Conservation (phyloP, 495 filamentous ascomycete genomes). For the Lasiosphaeriaceae sp. region DNA sequence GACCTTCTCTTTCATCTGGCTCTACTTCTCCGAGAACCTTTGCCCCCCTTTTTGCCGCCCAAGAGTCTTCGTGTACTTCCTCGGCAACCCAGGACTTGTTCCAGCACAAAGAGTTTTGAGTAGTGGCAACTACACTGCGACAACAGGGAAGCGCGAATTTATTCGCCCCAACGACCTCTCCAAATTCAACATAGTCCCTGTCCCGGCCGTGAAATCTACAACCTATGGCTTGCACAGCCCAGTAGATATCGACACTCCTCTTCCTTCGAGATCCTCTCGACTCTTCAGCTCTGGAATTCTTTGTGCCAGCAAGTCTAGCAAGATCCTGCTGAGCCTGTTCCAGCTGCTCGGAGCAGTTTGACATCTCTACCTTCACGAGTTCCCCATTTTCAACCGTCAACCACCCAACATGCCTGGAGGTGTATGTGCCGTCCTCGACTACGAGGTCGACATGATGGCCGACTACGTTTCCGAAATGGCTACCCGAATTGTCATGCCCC, state of each 20-base stretch:
- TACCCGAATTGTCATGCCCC: constrained; percentile 71
- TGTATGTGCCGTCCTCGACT: constrained; percentile 93
- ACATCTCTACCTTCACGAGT: constrained; percentile 18
- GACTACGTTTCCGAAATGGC: constrained; percentile 96
- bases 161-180: not conserved
- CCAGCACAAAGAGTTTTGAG: not conserved
- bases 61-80: not conserved
- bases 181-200: not conserved
- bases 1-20: constrained; percentile 24
- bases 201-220: not conserved
- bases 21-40: not conserved
- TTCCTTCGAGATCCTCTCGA: constrained; percentile 20
- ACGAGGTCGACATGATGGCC: constrained; percentile 97
- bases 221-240: constrained; percentile 42
- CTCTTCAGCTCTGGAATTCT: constrained; percentile 40
- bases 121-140: not conserved
- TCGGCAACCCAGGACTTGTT: not conserved
- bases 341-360: constrained; percentile 43
- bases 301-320: constrained; percentile 24
- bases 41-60: not conserved
- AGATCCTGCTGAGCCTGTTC: constrained; percentile 20
- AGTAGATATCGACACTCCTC: constrained; percentile 35
- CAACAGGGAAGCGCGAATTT: no score
- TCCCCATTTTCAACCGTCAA: constrained; percentile 15
- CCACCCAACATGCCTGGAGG: constrained; percentile 64